These are phyloP conservation scores for Pluteus cervinus DNA, from an alignment of 768 basidiomycete species.

Conservation along the genomic window DNA sequence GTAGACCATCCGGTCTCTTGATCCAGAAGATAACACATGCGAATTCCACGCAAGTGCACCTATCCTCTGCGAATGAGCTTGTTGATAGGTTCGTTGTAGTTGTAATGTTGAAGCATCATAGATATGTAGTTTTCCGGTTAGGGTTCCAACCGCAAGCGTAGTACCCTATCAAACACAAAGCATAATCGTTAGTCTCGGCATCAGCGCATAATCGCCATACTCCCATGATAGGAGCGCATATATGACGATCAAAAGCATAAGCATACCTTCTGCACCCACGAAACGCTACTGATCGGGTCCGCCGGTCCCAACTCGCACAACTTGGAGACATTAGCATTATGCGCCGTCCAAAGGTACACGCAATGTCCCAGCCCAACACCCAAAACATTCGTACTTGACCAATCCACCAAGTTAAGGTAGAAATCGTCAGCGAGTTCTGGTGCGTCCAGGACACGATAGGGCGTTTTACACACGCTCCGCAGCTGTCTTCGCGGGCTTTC, in stretches of 20 bases:
- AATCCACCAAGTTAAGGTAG: constrained; percentile 96
- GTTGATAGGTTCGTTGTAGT: constrained; percentile 73
- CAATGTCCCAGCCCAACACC: constrained; percentile 89
- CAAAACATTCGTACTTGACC: constrained; percentile 92
- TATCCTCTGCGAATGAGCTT: constrained; percentile 84
- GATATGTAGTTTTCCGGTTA: constrained; percentile 84
- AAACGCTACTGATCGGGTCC: constrained; percentile 81
- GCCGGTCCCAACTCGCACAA: constrained; percentile 74
- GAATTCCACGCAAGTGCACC: constrained; percentile 95
- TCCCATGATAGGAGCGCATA: background rate
- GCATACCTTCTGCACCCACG: constrained; percentile 78
- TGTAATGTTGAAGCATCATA: constrained; percentile 83
- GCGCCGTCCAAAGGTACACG: constrained; percentile 96
- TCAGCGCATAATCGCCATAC: background rate
- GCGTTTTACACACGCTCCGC: constrained; percentile 86
- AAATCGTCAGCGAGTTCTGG: constrained; percentile 98
- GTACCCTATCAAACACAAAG: constrained; percentile 45
- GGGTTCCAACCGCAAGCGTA: constrained; percentile 88
- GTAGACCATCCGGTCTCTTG: constrained; percentile 83
- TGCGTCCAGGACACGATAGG: constrained; percentile 94
- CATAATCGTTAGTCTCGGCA: background rate
- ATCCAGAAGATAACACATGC: constrained; percentile 82
- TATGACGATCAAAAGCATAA: background rate
- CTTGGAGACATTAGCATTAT: constrained; percentile 88
- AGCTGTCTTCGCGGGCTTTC: constrained; percentile 79